A percentile compares a stretch with the other conserved stretches of the same genome.
Conservation (phyloP, 371 early-diverging fungal genomes). For the Blastocladiella emersonii region DNA sequence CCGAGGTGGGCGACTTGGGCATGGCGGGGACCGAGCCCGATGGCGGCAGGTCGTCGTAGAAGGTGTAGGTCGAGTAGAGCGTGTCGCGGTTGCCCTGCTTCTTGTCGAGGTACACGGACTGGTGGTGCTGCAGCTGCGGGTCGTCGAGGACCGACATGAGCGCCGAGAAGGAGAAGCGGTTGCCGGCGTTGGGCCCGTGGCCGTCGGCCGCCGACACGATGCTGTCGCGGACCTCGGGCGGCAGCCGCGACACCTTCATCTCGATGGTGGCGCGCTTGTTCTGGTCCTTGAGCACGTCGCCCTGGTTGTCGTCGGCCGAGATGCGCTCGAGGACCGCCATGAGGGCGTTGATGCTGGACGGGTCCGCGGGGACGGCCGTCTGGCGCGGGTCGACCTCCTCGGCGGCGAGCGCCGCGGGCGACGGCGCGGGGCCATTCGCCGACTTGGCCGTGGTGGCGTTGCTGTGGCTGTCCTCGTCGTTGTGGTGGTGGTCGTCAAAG, state of each 20-base stretch:
- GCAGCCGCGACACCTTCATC: background rate
- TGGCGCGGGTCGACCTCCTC: background rate
- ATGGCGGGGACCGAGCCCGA: background rate
- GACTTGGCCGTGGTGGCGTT: no score
- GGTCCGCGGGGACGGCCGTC: background rate
- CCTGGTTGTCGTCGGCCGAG: background rate
- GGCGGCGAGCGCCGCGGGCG: no score
- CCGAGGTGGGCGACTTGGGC: background rate
- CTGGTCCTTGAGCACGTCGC: background rate
- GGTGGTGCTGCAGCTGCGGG: slow-evolving; percentile 5
- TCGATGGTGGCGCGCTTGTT: background rate
- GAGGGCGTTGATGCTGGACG: background rate
- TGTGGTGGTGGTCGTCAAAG: background rate
- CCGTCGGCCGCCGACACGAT: background rate
- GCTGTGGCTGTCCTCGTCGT: background rate
- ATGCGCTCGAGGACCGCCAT: slow-evolving; percentile 1
- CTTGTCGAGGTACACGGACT: slow-evolving; percentile 4
- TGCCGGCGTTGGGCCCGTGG: background rate
- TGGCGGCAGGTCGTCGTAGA: background rate
- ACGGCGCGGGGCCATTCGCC: no score
- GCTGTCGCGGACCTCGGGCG: background rate
- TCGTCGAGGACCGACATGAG: slow-evolving; percentile 5
- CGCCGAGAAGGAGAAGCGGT: slow-evolving; percentile 5
- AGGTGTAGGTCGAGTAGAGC: background rate
- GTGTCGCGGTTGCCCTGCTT: background rate